Evolutionary conservation across 106 monocot genomes (phyloP), one percentile per base, ranked within the genome.

Genomic region (Dioscorea dumetorum): DNA sequence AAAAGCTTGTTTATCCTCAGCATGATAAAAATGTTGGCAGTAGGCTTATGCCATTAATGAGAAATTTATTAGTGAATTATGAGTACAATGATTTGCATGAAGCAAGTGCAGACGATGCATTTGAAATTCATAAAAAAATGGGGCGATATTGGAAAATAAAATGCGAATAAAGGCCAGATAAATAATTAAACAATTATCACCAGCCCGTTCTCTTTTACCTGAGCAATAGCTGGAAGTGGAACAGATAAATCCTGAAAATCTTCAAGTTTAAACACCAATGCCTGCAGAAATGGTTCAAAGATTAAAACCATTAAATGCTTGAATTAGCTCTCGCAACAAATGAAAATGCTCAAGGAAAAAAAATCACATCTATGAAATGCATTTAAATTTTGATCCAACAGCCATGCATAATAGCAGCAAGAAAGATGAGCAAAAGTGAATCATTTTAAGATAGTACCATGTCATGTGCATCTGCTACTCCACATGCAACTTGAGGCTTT

Each of bases 401-500:
- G 41, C 41, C 3, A 41, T 41, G 6, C 6, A 41, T 41, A 3
- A 10, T 41, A 41, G 6, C 41, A 6, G 41, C 41, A 41, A 41
- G 28, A 41, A 10, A 41, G 41, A 41, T 10, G 10, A 41, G 1
- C 9, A 41, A 41, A 41, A 6, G 10, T 41, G 6, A 6, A 3
- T 8, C 41, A 8, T 41, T 8, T 3, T 8, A 62, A 33, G 23
- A 22, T 53, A 72, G 41, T 80, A 88, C 88, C 99, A 99, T 99
- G 58, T 76, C 73, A 66, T 99, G 99, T 79, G 99, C 99, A 85
- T 93, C 79, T 65, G 85, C 59, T 56, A 93, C 93, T 31, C 99
- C 99, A 73, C 99, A 99, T 35, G 99, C 99, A 71, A 90, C 82
- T 85, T 87, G 99, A 41, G 99, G 99, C 74, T 99, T 99, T 64